Percentiles rank a stretch among this genome's conserved stretches.
Evolutionary conservation across 306 rosid genomes (phyloP).

Genomic region (Acacia confusa): DNA sequence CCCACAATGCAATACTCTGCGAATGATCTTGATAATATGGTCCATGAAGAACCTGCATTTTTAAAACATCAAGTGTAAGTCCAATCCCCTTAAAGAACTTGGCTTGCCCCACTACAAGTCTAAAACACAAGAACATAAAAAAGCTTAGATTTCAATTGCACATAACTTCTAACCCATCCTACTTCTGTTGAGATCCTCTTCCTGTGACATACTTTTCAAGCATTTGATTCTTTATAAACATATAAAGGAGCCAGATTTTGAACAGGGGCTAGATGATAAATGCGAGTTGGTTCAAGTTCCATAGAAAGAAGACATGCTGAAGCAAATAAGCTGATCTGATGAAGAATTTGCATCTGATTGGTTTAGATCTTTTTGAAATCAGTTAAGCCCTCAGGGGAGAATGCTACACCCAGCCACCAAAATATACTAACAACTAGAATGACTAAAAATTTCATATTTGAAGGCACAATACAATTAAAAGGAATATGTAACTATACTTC

Average conservation of each 20-base stretch:
- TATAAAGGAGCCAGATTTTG: neutral
- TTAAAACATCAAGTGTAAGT: neutral
- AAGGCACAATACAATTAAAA: neutral
- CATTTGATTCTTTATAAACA: too few species aligned
- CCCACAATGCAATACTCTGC: slow-evolving; percentile 69
- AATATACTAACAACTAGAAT: slow-evolving; percentile 16
- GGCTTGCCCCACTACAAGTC: neutral
- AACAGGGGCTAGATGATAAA: neutral
- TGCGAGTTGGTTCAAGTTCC: too few species aligned
- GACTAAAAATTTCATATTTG: neutral
- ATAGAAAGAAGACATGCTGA: neutral
- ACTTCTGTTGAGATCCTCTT: neutral
- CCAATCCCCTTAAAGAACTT: neutral
- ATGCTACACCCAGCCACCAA: slow-evolving; percentile 7
- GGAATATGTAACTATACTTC: neutral
- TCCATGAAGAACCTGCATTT: slow-evolving; percentile 67
- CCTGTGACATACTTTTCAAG: too few species aligned
- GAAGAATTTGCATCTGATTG: neutral
- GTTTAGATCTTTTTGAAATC: neutral
- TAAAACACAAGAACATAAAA: neutral
- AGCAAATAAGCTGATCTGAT: neutral
- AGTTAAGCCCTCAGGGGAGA: neutral
- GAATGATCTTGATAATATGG: slow-evolving; percentile 72
- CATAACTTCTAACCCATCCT: neutral
- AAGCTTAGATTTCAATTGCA: neutral